Conservation (phyloP, 805 yeast species). For the Candida oleophila region DNA sequence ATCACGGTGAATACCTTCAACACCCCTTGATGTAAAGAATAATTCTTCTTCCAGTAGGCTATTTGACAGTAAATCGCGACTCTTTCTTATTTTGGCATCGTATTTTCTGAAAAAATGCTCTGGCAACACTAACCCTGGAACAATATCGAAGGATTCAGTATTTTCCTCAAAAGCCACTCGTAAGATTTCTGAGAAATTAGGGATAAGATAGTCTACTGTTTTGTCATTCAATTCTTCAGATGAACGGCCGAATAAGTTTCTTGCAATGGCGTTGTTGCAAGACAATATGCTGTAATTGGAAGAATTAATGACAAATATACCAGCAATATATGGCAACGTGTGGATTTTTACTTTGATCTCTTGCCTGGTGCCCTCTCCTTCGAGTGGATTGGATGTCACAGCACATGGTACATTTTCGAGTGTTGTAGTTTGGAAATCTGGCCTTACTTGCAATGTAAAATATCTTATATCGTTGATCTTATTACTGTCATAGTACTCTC, state of each 20-base stretch:
- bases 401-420: slow-evolving; percentile 66
- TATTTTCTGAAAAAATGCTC: slow-evolving; percentile 86
- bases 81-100: slow-evolving; percentile 32
- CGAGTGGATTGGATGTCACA: slow-evolving; percentile 58
- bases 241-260: slow-evolving; percentile 72
- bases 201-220: slow-evolving; percentile 58
- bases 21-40: slow-evolving; percentile 63
- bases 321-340: slow-evolving; percentile 83
- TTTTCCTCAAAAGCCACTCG: slow-evolving; percentile 35
- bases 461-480: slow-evolving; percentile 46
- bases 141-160: slow-evolving; percentile 18
- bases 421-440: slow-evolving; percentile 21
- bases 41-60: slow-evolving; percentile 42
- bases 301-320: slow-evolving; percentile 69
- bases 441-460: slow-evolving; percentile 50
- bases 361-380: slow-evolving; percentile 37
- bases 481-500: slow-evolving; percentile 4
- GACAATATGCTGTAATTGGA: slow-evolving; percentile 54
- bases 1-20: slow-evolving; percentile 67
- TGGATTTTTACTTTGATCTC: slow-evolving; percentile 65
- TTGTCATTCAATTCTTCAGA: slow-evolving; percentile 41
- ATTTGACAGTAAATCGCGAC: slow-evolving; percentile 17
- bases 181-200: slow-evolving; percentile 54
- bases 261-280: slow-evolving; percentile 74
- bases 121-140: slow-evolving; percentile 78